Evolutionary conservation across 805 yeast species (phyloP).

Genomic region (Barnettozyma sucrosica): DNA sequence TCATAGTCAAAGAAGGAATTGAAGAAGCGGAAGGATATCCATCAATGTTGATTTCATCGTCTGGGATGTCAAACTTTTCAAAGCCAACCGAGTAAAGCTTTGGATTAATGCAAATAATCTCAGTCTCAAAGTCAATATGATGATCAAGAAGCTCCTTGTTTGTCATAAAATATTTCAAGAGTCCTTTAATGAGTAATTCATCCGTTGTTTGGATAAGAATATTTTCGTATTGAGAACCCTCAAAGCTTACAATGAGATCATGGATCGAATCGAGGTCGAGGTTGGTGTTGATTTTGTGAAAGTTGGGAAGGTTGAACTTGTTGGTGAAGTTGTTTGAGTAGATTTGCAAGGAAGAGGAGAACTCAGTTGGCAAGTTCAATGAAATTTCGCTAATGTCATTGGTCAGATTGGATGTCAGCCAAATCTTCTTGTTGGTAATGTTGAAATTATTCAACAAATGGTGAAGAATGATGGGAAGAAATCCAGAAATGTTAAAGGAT

Average conservation of each 20-base stretch:
- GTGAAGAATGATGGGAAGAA: constrained; percentile 16
- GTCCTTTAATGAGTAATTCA: constrained; percentile 18
- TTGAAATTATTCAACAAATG: constrained; percentile 19
- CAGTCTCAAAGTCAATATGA: constrained; percentile 12
- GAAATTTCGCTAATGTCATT: constrained; percentile 1
- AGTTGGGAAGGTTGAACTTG: constrained; percentile 2
- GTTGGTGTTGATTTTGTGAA: constrained; percentile 1
- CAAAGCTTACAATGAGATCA: constrained; percentile 20
- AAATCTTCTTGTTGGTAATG: constrained; percentile 20
- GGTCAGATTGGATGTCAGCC: constrained; percentile 10
- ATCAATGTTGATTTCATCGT: constrained; percentile 1
- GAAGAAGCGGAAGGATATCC: background rate
- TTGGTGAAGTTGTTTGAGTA: constrained; percentile 7
- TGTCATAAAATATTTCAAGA: constrained; percentile 20
- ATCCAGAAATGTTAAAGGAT: constrained; percentile 44
- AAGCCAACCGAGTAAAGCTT: constrained; percentile 19
- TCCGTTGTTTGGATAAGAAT: constrained; percentile 19
- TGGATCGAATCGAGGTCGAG: constrained; percentile 18
- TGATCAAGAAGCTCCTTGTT: constrained; percentile 3
- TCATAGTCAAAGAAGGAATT: constrained; percentile 17
- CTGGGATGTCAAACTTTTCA: constrained; percentile 16
- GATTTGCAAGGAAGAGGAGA: constrained; percentile 4
- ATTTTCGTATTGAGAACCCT: constrained; percentile 10
- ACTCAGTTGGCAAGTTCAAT: constrained; percentile 3
- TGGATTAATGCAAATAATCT: constrained; percentile 21